Percentiles rank a stretch among this genome's conserved stretches.
Conservation (phyloP, 768 basidiomycete species). For the Mycena olivaceomarginata region DNA sequence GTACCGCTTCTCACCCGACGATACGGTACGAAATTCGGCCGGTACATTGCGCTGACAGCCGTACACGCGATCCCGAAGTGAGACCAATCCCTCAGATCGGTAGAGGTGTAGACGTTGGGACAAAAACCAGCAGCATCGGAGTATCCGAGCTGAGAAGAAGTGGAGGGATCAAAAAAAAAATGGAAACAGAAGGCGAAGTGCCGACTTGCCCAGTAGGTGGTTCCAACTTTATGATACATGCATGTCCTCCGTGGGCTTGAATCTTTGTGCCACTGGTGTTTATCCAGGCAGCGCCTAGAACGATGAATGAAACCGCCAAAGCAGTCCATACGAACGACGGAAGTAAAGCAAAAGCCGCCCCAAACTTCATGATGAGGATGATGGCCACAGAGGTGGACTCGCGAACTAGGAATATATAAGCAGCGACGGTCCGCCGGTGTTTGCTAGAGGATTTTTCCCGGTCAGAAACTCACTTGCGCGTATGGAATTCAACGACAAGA, state of each 20-base stretch:
- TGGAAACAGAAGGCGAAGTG: too few relatives aligned
- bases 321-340: conserved; percentile 23
- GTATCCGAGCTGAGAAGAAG: conserved; percentile 16
- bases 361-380: conserved; percentile 24
- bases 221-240: conserved; percentile 19
- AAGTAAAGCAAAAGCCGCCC: conserved; percentile 15
- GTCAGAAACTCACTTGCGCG: neutral
- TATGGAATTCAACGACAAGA: neutral
- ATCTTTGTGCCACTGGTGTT: conserved; percentile 38
- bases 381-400: neutral
- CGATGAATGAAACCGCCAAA: conserved; percentile 35
- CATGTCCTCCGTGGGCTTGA: conserved; percentile 32
- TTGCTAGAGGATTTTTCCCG: neutral
- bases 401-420: conserved; percentile 13
- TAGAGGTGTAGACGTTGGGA: conserved; percentile 34
- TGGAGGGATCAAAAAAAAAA: neutral
- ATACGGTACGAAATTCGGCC: conserved; percentile 37
- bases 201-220: conserved; percentile 29
- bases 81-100: conserved; percentile 38
- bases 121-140: conserved; percentile 15
- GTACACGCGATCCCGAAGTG: conserved; percentile 26
- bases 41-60: conserved; percentile 23
- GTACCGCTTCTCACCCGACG: conserved; percentile 44
- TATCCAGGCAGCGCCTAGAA: conserved; percentile 36
- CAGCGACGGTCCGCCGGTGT: conserved; percentile 12